phyloP scores from a whole-genome alignment of 148 eudicot species.

The Persicaria tinctoria region DNA sequence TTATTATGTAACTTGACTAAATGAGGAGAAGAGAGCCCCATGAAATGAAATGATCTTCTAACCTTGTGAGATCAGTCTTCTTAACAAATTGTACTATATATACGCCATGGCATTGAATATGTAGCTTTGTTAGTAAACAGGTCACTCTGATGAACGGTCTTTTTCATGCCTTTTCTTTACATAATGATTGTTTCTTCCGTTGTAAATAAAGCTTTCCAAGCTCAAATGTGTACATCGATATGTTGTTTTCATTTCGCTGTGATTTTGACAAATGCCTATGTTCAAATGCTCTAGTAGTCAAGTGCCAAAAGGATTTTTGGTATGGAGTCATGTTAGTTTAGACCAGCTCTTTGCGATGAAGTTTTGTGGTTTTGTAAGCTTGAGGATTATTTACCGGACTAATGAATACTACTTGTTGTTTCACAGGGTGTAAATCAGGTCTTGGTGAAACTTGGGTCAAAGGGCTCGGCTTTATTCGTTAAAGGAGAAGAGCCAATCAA shows the following conservation, averaged over 20 bases:
- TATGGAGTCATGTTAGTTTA: background rate
- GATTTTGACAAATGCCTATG: background rate
- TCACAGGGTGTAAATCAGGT: constrained; percentile 74
- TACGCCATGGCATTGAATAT: background rate
- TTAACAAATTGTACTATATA: background rate
- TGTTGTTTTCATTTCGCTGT: background rate
- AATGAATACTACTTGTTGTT: background rate
- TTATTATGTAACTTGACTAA: background rate
- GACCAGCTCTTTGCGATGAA: background rate
- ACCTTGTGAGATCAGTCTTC: background rate
- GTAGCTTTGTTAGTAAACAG: background rate
- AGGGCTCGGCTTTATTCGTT: constrained; percentile 76
- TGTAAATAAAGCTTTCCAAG: background rate
- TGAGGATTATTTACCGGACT: background rate
- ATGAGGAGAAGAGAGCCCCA: too few relatives aligned
- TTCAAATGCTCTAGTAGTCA: too few relatives aligned
- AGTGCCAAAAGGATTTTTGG: background rate
- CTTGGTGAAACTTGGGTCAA: constrained; percentile 76
- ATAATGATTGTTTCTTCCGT: background rate
- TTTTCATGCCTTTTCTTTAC: background rate
- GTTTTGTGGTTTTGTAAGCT: background rate
- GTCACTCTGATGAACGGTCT: background rate
- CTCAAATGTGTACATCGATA: background rate
- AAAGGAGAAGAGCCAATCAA: constrained; percentile 70
- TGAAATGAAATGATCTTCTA: too few relatives aligned